Evolutionary conservation across 257 asterid species (phyloP), one percentile per base, ranked within the genome.

Genomic region (Solanum chilense): DNA sequence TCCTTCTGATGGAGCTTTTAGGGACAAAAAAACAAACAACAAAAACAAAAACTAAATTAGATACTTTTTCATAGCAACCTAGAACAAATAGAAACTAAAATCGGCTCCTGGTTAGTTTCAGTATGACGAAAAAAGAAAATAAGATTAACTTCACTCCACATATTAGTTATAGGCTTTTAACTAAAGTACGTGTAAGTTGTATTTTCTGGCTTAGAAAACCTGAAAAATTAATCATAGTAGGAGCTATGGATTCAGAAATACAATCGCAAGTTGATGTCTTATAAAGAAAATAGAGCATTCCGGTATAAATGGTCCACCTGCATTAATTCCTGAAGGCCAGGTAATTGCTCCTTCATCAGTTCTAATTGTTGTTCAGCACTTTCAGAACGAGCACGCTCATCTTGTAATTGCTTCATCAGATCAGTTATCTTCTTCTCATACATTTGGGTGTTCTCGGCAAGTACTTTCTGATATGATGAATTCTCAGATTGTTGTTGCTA

Each of bases 401-500:
- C 91, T 87, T 91, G 92, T 15, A 93, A 88, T 89, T 93, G 94
- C 91, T 94, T 95, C 92, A 90, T 88, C 93, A 94, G 76, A 88
- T 93, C 96, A 81, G 94, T 90, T 90, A 96, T 91, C 91, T 92
- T 95, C 90, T 91, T 95, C 93, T 96, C 98, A 27, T 95, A 94
- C 96, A 94, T 93, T 88, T 92, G 94, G 84, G 96, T 94, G 11
- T 96, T 94, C 33, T 95, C 98, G 37, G 94, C 98, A 64, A 95
- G 93, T 58, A 93, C 87, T 84, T 91, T 94, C 91, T 95, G 93
- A 89, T 91, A 92, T 35, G 94, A 85, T 14, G 95, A 91, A 85
- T 89, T 92, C 86, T 95, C 98, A 80, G 89, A 91, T 92, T 94
- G 95, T 88, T 93, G 95, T 94, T 93, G 94, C 99, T 95, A 96